Base-by-base conservation (phyloP, 2,329 filamentous ascomycete genomes). In the Fusarium decemcellulare region DNA sequence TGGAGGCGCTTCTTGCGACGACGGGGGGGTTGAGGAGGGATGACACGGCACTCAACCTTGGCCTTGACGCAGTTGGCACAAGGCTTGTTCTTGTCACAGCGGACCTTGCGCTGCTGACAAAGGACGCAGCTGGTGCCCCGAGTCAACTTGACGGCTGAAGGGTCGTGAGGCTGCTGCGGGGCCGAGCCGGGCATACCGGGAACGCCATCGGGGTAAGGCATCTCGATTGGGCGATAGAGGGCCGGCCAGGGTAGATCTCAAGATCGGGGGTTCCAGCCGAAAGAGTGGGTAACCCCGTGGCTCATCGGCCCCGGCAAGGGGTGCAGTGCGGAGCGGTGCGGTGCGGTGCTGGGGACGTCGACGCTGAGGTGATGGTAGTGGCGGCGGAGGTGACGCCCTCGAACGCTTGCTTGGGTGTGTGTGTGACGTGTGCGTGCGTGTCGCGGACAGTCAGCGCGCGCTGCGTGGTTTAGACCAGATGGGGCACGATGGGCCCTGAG, bases 51-150 rank as follows among this genome's bases (percentile, higher is more conserved):
- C 70, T 92, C 87, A 34, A 86, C 86, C 23, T 84, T 81, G 55
- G 87, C 85, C 78, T 87, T 91, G 76, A 89, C 82, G 75, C 92
- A 93, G 78, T 91, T 91, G 72, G 86, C 83, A 75, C 92, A 94
- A 15, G 92, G 92, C 78, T 90, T 90, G 71, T 86, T 88, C 79
- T 91, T 91, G 78, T 93, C 90, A 78, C 92, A 94, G 63, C 90
- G 90, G 43, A 94, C 87, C 77, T 94, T 94, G 65, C 91, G 88
- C 76, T 92, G 91, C 76, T 94, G 92, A 75, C 93, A 95, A 18
- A 90, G 84, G 14, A 93, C 85, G 74, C 93, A 95, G 64, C 87
- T 88, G 65, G 88, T 87, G 62, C 87, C 87, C 52, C 87, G 83
- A 40, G 87, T 89, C 71, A 89, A 78, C 77, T 89, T 89, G 70